Base-by-base conservation (phyloP, 2,329 filamentous ascomycete genomes). In the Penicillium sp. region DNA sequence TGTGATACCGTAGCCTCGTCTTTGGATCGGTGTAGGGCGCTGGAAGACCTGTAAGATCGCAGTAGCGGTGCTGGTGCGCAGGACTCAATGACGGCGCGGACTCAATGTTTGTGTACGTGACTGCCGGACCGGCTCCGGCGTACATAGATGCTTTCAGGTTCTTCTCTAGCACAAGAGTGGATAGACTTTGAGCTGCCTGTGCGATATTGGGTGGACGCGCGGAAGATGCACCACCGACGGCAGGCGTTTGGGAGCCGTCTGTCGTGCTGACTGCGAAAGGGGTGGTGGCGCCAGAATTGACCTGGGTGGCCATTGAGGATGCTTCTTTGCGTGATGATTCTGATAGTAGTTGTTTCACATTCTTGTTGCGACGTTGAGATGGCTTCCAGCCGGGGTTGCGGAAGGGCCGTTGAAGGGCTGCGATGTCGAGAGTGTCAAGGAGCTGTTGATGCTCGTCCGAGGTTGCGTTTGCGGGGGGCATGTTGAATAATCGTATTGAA, bases 71-170 rank as follows among this genome's bases (percentile, higher is more conserved):
- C 68, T 90, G 84, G 63, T 91, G 88, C 51, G 88, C 88, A 6
- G 84, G 82, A 66, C 84, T 83, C 65, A 97, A 78, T 58, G 89
- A 94, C 40, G 94, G 94, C 3, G 94, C 93, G 48, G 90, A 91
- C 73, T 97, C 94, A 61, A 99, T 95, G 69, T 97, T 97, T 6
- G 91, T 96, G 73, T 97, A 99, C 1, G 94, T 97, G 30, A 89
- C 89, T 30, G 82, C 83, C 0, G 89, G 90, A 0, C 87, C 88
- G 3, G 30, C 11, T 9, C 52, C 48, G 3, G 47, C 30, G 18
- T 55, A 59, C 6, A 78, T 77, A 1, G 75, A 71, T n/a, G 72
- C 68, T 20, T 70, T 69, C 66, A 72, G 78, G 63, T 85, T 93
- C 81, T 90, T 94, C 74, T 96, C 91, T 50, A 97, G 77, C 2